A percentile compares a stretch with the other conserved stretches of the same genome.
Evolutionary conservation across 768 basidiomycete species (phyloP).

Genomic region (Boletus insuetus): DNA sequence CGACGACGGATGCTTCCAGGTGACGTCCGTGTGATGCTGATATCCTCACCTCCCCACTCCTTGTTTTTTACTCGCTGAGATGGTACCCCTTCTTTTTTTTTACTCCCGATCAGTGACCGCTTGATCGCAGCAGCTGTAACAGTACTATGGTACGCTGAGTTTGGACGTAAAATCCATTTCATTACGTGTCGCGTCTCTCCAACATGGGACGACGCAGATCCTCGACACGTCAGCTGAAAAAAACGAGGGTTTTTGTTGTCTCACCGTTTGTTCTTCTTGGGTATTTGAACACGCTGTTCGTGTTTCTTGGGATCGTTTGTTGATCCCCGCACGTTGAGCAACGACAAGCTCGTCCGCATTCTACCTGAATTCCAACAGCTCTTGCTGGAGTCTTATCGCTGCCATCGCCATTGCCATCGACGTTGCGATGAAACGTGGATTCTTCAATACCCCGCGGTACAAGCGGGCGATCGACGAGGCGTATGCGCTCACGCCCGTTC

Average conservation of each 20-base stretch:
- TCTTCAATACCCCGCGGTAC: slow-evolving; percentile 12
- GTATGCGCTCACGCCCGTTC: not conserved
- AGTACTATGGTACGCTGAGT: slow-evolving; percentile 9
- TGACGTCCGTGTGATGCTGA: no score
- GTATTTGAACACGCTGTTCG: no score
- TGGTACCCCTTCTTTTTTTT: no score
- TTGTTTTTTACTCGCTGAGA: not conserved
- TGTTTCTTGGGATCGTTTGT: no score
- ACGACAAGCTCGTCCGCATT: no score
- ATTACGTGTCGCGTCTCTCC: not conserved
- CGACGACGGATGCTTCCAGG: not conserved
- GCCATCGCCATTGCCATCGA: not conserved
- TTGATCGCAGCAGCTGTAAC: slow-evolving; percentile 16
- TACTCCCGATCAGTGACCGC: not conserved
- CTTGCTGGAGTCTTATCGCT: not conserved
- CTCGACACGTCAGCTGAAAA: no score
- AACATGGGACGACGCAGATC: no score
- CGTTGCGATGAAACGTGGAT: slow-evolving; percentile 22
- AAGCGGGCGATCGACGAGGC: slow-evolving; percentile 11
- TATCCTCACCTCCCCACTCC: slow-evolving; percentile 3
- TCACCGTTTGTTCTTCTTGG: no score
- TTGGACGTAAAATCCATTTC: slow-evolving; percentile 18
- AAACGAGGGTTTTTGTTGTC: no score
- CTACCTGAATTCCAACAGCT: no score
- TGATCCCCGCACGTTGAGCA: no score